Evolutionary conservation across 805 yeast genomes (phyloP), one percentile per base, ranked within the genome.

Genomic region (Wickerhamia fluorescens): DNA sequence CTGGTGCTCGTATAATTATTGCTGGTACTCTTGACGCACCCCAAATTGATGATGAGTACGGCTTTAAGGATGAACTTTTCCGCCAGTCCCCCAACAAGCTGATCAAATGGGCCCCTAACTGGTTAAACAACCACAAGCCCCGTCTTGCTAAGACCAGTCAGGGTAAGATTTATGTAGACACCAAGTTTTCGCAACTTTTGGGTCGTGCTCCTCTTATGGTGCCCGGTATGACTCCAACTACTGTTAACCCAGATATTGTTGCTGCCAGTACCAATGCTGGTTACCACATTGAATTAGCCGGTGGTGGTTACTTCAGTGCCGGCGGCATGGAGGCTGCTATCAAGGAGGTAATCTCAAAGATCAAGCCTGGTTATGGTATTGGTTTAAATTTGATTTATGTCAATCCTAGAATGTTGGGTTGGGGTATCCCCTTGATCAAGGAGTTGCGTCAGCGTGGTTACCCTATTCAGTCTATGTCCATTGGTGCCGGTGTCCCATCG

Each of bases 401-500:
- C 44, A 88, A 82, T 63, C 99, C 99, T 53, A 76, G 89, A 60
- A 84, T 88, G 94, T 71, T 92, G 53, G 96, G 87, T 65, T 92
- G 98, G 98, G 95, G 95, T 66, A 87, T 92, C 56, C 98, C 99
- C 34, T 73, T 92, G 65, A 79, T 92, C 56, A 84, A 77, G 57
- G 82, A 77, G 40, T 73, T 92, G 58, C 78, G 98, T 66, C 80
- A 75, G 44, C 78, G 73, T 51, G 97, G 97, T 27, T 87, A 80
- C 73, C 98, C 98, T 43, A 79, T 92, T 45, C 96, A 92, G 63
- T 87, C 95, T 31, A 62, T 92, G 58, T 78, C 98, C 29, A 88
- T 92, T 51, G 99, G 98, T 69, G 99, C 99, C 30, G 99, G 99
- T 73, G 98, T 92, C 40, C 99, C 99, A 37, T 88, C 96, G 16